Evolutionary conservation across 768 basidiomycete species (phyloP).

Genomic region (Trametes punicea): DNA sequence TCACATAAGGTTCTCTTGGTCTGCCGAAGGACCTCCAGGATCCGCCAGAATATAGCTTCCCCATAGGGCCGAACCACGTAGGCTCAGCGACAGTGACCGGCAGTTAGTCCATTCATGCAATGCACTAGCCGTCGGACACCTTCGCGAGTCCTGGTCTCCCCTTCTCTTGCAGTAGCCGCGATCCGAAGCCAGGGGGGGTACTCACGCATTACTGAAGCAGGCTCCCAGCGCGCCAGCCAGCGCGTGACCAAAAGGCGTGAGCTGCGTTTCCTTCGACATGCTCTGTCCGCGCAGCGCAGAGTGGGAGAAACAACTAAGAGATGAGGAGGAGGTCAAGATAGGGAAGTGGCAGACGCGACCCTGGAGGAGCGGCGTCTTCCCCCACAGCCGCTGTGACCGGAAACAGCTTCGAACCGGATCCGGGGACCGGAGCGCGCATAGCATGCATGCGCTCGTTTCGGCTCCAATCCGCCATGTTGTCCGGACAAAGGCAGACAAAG

Average conservation of each 20-base stretch:
- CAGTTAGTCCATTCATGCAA: neutral
- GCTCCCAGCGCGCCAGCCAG: conserved; percentile 92
- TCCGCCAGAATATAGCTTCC: neutral
- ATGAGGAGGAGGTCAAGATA: neutral
- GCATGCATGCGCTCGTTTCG: too few species aligned
- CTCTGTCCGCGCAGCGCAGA: conserved; percentile 39
- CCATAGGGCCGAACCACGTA: too few species aligned
- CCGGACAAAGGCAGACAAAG: too few species aligned
- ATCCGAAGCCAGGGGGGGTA: conserved; percentile 17
- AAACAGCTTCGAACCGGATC: neutral
- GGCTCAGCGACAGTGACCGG: too few species aligned
- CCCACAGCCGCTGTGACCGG: neutral
- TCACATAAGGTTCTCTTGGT: too few species aligned
- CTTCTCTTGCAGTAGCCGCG: neutral
- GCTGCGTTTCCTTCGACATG: conserved; percentile 30
- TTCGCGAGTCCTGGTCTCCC: too few species aligned
- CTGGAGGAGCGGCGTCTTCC: neutral
- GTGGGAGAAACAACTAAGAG: conserved; percentile 32
- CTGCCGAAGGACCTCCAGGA: neutral
- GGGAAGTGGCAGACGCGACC: neutral
- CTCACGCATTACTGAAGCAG: conserved; percentile 91
- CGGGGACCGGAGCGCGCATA: neutral
- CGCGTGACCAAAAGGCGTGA: conserved; percentile 87
- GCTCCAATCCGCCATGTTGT: too few species aligned
- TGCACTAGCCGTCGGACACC: neutral